These are phyloP conservation scores for Chlorella sp. DNA, from an alignment of 139 green algal species.

Conservation along the genomic window DNA sequence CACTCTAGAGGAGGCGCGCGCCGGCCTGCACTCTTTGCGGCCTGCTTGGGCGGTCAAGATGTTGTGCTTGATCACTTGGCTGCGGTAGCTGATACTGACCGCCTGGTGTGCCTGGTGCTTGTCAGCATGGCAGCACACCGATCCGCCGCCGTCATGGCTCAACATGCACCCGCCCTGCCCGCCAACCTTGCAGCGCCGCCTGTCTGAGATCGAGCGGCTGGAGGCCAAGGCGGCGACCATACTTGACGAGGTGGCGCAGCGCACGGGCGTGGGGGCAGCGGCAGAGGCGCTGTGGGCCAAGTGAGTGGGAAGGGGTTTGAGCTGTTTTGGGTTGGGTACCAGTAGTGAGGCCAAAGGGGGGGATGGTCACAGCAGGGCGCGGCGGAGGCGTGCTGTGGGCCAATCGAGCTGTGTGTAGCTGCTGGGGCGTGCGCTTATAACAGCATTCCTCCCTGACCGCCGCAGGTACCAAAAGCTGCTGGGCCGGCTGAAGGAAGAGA, in stretches of 20 bases:
- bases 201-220: conserved; percentile 41
- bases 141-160: too few species aligned
- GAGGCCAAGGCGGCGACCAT: conserved; percentile 41
- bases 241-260: conserved; percentile 27
- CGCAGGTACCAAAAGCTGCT: conserved; percentile 51
- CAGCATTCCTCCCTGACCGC: too few species aligned
- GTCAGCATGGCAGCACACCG: too few species aligned
- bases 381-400: too few species aligned
- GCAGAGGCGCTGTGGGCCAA: conserved; percentile 20
- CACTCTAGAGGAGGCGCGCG: too few species aligned
- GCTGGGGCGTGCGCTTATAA: too few species aligned
- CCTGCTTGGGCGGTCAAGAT: too few species aligned
- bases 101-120: too few species aligned
- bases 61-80: too few species aligned
- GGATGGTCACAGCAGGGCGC: neutral
- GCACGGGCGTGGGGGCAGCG: neutral
- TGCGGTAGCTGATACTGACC: too few species aligned
- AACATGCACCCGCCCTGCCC: neutral
- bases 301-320: neutral
- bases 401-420: too few species aligned
- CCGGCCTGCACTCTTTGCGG: too few species aligned
- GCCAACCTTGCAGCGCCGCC: neutral
- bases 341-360: neutral
- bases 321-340: neutral
- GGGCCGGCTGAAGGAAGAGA: conserved; percentile 49